A percentile compares a stretch with the other conserved stretches of the same genome.
phyloP scores from a whole-genome alignment of 345 rosid species.

The Mallotus nudiflorus region DNA sequence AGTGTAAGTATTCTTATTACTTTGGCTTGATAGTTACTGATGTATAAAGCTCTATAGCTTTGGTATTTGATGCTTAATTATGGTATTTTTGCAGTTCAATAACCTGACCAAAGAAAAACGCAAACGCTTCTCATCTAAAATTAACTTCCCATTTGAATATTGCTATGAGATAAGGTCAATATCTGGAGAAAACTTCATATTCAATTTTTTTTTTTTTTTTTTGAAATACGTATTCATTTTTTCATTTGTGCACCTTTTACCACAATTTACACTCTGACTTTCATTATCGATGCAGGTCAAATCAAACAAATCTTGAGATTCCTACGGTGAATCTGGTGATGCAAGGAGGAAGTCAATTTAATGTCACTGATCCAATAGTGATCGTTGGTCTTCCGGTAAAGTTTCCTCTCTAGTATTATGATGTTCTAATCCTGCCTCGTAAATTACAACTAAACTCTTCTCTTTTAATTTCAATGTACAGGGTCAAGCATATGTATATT shows the following conservation, averaged over 20 bases:
- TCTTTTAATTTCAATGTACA: slow-evolving; percentile 36
- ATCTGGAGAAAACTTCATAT: not conserved
- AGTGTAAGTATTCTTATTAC: slow-evolving; percentile 52
- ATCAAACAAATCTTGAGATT: slow-evolving; percentile 2
- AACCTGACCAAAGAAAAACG: slow-evolving; percentile 45
- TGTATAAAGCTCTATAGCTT: not conserved
- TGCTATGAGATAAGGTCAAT: slow-evolving; percentile 72
- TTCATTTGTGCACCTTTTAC: not conserved
- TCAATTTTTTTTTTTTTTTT: too few species aligned
- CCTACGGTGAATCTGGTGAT: slow-evolving; percentile 63
- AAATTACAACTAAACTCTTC: slow-evolving; percentile 11
- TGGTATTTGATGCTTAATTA: slow-evolving; percentile 2
- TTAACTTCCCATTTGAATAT: slow-evolving; percentile 70
- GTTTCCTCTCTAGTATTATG: not conserved
- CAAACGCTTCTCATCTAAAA: slow-evolving; percentile 37
- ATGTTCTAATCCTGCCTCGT: slow-evolving; percentile 4
- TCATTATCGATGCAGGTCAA: slow-evolving; percentile 12
- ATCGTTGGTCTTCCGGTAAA: slow-evolving; percentile 41
- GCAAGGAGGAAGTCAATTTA: slow-evolving; percentile 71
- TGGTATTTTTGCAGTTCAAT: slow-evolving; percentile 63
- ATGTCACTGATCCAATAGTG: slow-evolving; percentile 52
- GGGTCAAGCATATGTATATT: slow-evolving; percentile 44
- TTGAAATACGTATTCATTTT: too few species aligned
- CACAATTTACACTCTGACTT: not conserved
- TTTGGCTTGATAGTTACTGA: slow-evolving; percentile 5